A percentile compares a stretch with the other conserved stretches of the same genome.
Evolutionary conservation across 768 basidiomycete genomes (phyloP).

Genomic region (Boletus tylopilopsis): DNA sequence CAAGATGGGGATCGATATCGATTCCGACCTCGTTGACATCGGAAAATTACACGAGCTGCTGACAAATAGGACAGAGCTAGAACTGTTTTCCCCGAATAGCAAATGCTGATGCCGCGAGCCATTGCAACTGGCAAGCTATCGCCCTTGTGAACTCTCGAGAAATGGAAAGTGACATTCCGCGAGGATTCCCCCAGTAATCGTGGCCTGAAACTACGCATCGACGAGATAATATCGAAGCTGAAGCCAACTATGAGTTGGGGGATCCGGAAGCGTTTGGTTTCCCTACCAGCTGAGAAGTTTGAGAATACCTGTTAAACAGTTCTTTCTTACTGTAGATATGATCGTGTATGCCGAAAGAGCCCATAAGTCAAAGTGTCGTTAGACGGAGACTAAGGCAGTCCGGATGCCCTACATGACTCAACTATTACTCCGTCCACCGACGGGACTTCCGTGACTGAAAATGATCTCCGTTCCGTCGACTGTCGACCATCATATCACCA

Average conservation of each 20-base stretch:
- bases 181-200: background rate
- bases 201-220: background rate
- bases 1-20: conserved; percentile 2
- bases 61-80: background rate
- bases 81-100: conserved; percentile 6
- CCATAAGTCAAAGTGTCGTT: background rate
- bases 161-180: conserved; percentile 1
- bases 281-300: background rate
- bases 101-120: conserved; percentile 8
- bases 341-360: background rate
- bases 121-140: conserved; percentile 5
- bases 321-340: background rate
- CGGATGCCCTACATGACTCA: no score
- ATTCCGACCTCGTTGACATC: conserved; percentile 7
- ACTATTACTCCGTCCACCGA: no score
- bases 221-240: background rate
- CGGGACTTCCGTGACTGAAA: no score
- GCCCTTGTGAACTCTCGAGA: conserved; percentile 6
- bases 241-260: no score
- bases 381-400: no score
- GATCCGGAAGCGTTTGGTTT: background rate
- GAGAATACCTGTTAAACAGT: background rate
- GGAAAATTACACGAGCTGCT: conserved; percentile 5
- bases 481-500: no score
- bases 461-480: no score